Evolutionary conservation across 164 flowering plant species (phyloP).

Genomic region (Stephania cephalantha): DNA sequence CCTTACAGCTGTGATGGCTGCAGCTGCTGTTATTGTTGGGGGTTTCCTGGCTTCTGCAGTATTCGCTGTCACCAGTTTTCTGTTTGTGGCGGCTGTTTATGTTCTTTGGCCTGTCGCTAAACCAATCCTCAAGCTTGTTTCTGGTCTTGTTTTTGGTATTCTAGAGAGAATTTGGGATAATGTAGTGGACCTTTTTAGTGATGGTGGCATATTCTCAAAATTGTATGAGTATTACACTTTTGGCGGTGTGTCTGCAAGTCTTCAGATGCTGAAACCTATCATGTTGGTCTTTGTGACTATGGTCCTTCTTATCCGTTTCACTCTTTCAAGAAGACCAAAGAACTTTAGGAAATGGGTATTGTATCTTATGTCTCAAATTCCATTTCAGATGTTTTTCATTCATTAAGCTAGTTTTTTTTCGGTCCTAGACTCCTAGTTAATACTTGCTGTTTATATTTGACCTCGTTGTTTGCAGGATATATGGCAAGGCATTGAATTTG

Average conservation of each 20-base stretch:
- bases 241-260: slow-evolving; percentile 67
- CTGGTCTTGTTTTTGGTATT: slow-evolving; percentile 40
- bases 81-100: slow-evolving; percentile 45
- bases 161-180: slow-evolving; percentile 54
- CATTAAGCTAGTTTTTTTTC: not conserved
- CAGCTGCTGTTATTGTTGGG: slow-evolving; percentile 69
- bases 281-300: slow-evolving; percentile 49
- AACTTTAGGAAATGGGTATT: slow-evolving; percentile 87
- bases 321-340: slow-evolving; percentile 87
- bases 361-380: not conserved
- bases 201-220: slow-evolving; percentile 67
- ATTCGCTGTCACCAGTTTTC: slow-evolving; percentile 65
- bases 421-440: not conserved
- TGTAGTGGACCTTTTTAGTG: slow-evolving; percentile 39
- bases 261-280: slow-evolving; percentile 60
- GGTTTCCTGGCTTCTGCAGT: slow-evolving; percentile 77
- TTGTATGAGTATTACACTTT: slow-evolving; percentile 48
- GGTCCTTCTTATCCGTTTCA: slow-evolving; percentile 79
- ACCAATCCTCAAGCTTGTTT: slow-evolving; percentile 47
- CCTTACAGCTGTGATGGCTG: slow-evolving; percentile 60
- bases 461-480: slow-evolving; percentile 53
- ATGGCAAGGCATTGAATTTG: slow-evolving; percentile 93
- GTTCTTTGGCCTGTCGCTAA: slow-evolving; percentile 67
- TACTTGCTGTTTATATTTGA: too few species aligned
- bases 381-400: not conserved